Base-by-base conservation (phyloP, 2,329 filamentous ascomycete species). In the Periconia sp. region DNA sequence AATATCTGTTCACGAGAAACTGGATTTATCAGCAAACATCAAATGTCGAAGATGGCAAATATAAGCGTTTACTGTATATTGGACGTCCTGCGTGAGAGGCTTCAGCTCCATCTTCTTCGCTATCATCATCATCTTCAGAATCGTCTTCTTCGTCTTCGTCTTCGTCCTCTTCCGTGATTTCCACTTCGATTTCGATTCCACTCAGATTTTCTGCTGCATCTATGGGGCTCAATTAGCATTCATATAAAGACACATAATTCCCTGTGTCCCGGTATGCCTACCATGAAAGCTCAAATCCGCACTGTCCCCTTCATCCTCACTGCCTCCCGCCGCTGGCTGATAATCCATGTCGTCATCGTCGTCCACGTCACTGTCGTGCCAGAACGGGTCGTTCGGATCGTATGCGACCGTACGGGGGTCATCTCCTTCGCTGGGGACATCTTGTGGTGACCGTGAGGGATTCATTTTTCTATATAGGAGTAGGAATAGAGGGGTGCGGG, bases 311-410 rank as follows among this genome's bases (percentile, higher is more conserved):
- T 77, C 70, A 15, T 72, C 64, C 20, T 76, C 72, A 47, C 63
- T 72, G 14, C 70, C 70, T 54, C 76, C 75, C 52, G 74, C 66
- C 44, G 76, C 72, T 27, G 76, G 72, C 62, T 80, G 72, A 69
- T 77, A 80, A 57, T 81, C 79, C 75, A 81, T 79, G 68, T 81
- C 79, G 71, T 82, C 79, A 72, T 79, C 76, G 60, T 73, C 73
- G 52, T 72, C 71, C 41, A 65, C 63, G 40, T 68, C 64, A 41
- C 59, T 66, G 52, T 71, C 68, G 49, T 63, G 62, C 70, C 66
- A 72, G 49, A 71, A 69, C 33, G 67, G 65, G 23, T 70, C 70
- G 41, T 51, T 64, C 10, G 66, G 69, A 48, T 71, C 67, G 61
- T 72, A 71, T 5, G 63, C 58, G 18, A 70, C 59, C 10, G 66